Evolutionary conservation across 225 moss, liverwort and hornwort species (phyloP).

Genomic region (Polytrichum formosum): DNA sequence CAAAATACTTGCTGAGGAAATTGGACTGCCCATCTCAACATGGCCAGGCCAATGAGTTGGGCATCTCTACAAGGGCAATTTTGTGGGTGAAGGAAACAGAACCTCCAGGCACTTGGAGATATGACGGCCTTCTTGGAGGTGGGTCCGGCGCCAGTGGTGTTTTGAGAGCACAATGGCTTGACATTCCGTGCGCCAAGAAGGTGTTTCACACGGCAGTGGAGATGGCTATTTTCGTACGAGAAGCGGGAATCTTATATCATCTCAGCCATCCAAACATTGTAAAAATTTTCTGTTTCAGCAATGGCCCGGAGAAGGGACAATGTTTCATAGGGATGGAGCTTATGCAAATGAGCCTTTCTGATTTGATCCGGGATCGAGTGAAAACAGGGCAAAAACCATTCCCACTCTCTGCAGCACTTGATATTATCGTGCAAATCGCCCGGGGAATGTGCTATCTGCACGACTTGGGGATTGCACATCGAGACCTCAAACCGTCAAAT

Average conservation of each 20-base stretch:
- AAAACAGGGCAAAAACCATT: neutral
- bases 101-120: too few relatives aligned
- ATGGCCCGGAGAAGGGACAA: neutral
- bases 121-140: too few relatives aligned
- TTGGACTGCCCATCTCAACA: too few relatives aligned
- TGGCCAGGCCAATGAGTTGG: neutral
- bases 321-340: slow-evolving; percentile 22
- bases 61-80: too few relatives aligned
- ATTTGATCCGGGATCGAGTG: neutral
- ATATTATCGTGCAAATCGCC: slow-evolving; percentile 22
- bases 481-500: too few relatives aligned
- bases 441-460: slow-evolving; percentile 17
- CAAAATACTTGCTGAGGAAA: too few relatives aligned
- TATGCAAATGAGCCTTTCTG: slow-evolving; percentile 5
- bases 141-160: too few relatives aligned
- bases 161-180: too few relatives aligned
- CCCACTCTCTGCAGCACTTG: neutral
- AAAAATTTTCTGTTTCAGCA: slow-evolving; percentile 2
- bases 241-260: too few relatives aligned
- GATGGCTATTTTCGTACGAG: too few relatives aligned
- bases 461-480: neutral
- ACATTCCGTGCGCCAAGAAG: slow-evolving; percentile 8
- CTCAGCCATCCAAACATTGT: too few relatives aligned
- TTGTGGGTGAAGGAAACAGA: too few relatives aligned
- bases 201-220: neutral